These are phyloP conservation scores for Mycena olivaceomarginata DNA, from an alignment of 768 basidiomycete genomes.

Conservation along the genomic window DNA sequence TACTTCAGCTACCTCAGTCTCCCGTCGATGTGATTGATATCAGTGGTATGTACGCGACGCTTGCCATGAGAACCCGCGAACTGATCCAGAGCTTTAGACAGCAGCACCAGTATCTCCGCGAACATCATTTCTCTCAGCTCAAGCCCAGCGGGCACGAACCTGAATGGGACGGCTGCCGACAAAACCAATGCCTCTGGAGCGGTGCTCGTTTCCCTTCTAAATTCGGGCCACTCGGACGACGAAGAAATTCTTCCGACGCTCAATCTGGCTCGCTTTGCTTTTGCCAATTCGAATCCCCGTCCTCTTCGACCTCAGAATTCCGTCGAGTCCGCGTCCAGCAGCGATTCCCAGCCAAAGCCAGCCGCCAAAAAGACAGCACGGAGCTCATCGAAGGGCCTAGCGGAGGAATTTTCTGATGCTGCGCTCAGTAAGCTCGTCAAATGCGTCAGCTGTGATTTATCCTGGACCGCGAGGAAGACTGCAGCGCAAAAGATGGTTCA, in stretches of 20 bases:
- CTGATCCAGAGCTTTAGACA: constrained; percentile 29
- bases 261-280: constrained; percentile 65
- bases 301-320: constrained; percentile 29
- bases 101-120: constrained; percentile 26
- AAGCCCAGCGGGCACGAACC: constrained; percentile 10
- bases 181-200: not conserved
- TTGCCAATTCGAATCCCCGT: constrained; percentile 42
- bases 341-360: constrained; percentile 34
- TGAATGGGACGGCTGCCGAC: not conserved
- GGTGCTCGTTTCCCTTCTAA: not conserved
- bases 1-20: not conserved
- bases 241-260: constrained; percentile 50
- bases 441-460: constrained; percentile 79
- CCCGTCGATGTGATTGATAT: constrained; percentile 44
- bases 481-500: constrained; percentile 78
- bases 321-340: constrained; percentile 34
- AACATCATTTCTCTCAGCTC: constrained; percentile 30
- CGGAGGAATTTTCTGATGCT: constrained; percentile 63
- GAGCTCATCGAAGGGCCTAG: constrained; percentile 44
- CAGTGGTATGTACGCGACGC: constrained; percentile 39
- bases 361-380: constrained; percentile 38
- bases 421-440: constrained; percentile 69
- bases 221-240: constrained; percentile 46
- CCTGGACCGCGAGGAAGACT: constrained; percentile 85
- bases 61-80: not conserved